Base-by-base conservation (phyloP, 495 filamentous ascomycete species). In the Neurospora sp. region DNA sequence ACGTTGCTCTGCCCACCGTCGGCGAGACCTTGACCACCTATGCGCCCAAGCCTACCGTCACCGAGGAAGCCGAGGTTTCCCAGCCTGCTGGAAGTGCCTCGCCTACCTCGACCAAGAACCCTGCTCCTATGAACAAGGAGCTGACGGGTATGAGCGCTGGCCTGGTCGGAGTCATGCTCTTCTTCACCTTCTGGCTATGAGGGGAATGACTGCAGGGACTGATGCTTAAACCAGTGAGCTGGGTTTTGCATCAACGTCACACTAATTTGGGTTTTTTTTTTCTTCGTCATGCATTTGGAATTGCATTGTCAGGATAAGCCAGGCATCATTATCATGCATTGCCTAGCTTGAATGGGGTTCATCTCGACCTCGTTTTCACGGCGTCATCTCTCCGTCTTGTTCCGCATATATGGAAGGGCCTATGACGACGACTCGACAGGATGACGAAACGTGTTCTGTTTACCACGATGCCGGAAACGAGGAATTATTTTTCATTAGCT, bases 1-100 rank as follows among this genome's bases (percentile, higher is more conserved):
- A 88, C 77, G 86, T 89, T 2, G 80, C 87, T 8, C 85, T 95
- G 12, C 93, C 93, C 0, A 91, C 88, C 18, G 72, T 97, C 9
- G 92, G 91, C 11, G 83, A 88, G 77, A 88, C 82, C 0, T 80
- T 84, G 72, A 82, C 44, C 12, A 60, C 71, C 2, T 74, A 79
- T 8, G 73, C 77, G 0, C 74, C 82, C 31, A 76, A 75, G 20
- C 78, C 79, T 35, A 78, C 79, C 37, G 70, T 14, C 42, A 70
- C 73, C 39, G 23, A 76, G 54, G 27, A 35, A 4, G 54, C 27
- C 14, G 6, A 66, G 27, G 27, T 66, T 66, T 66, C 54, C 14
- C 54, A 66, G 54, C 54, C 78, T 35, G 77, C 78, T 31, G 46
- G 71, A 27, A 74, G 66, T 12, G 76, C 76, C n/a, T 75, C 78